Evolutionary conservation across 2,329 filamentous ascomycete genomes (phyloP).

Genomic region (Diaporthe citrichinensis): DNA sequence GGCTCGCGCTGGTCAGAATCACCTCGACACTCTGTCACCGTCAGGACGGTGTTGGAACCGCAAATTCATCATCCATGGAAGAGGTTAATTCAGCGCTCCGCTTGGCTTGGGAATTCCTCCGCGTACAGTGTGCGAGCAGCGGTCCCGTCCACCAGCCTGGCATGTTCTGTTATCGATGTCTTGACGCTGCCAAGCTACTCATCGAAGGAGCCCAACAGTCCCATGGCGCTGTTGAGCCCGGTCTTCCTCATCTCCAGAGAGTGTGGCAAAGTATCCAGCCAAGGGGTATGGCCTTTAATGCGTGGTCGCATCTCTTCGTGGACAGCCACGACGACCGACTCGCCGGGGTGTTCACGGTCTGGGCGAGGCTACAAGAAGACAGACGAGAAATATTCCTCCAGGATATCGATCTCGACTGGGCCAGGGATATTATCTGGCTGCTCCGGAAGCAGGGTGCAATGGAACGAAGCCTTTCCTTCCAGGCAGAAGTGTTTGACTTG

Average conservation of each 20-base stretch:
- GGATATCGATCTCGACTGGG: constrained; percentile 23
- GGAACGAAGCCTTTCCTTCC: neutral
- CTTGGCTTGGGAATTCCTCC: constrained; percentile 8
- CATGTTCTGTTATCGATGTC: constrained; percentile 24
- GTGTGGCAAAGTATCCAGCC: constrained; percentile 2
- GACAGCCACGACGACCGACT: constrained; percentile 5
- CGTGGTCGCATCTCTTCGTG: constrained; percentile 18
- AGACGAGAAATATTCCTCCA: neutral
- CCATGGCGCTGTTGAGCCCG: neutral
- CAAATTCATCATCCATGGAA: neutral
- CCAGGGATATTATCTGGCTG: constrained; percentile 15
- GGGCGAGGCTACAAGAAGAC: constrained; percentile 13
- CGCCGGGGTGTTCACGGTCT: neutral
- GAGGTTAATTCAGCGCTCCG: neutral
- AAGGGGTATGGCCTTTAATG: constrained; percentile 6
- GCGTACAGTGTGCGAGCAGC: neutral
- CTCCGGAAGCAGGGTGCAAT: neutral
- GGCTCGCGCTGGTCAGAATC: neutral
- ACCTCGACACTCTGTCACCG: neutral
- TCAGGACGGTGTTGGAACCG: neutral
- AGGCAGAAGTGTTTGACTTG: constrained; percentile 12
- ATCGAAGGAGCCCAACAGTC: neutral
- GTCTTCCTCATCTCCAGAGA: neutral
- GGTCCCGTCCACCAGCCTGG: constrained; percentile 5
- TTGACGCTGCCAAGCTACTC: constrained; percentile 6